These are phyloP conservation scores for Penicillium sp. DNA, from an alignment of 2,329 filamentous ascomycete species.

Conservation along the genomic window DNA sequence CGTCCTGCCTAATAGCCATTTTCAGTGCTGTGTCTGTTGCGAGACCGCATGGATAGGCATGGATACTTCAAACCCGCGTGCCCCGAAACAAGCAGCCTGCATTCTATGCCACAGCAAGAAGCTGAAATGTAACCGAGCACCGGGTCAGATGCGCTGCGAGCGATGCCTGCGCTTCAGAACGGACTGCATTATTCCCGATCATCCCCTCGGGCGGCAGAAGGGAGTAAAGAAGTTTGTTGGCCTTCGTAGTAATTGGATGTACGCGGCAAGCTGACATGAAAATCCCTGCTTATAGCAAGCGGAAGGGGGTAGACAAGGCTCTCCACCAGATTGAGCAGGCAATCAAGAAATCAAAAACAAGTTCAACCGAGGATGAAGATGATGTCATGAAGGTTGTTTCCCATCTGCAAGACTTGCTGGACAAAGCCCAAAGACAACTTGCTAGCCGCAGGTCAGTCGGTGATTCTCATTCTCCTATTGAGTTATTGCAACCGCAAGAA, in stretches of 20 bases:
- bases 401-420: slow-evolving; percentile 50
- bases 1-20: background rate
- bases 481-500: slow-evolving; percentile 20
- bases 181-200: slow-evolving; percentile 67
- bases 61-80: slow-evolving; percentile 4
- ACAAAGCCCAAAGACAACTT: slow-evolving; percentile 42
- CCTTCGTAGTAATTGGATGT: background rate
- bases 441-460: background rate
- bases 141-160: slow-evolving; percentile 53
- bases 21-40: background rate
- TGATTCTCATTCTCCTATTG: slow-evolving; percentile 18
- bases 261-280: background rate
- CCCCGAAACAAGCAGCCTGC: slow-evolving; percentile 49
- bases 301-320: slow-evolving; percentile 69
- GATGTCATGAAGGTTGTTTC: slow-evolving; percentile 38
- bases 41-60: background rate
- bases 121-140: slow-evolving; percentile 61
- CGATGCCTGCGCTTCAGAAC: slow-evolving; percentile 56
- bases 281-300: slow-evolving; percentile 52
- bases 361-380: slow-evolving; percentile 30
- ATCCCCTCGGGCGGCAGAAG: slow-evolving; percentile 69
- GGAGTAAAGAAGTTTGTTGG: slow-evolving; percentile 66
- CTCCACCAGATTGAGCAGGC: slow-evolving; percentile 71
- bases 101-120: slow-evolving; percentile 64
- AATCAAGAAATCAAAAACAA: slow-evolving; percentile 51